Conservation (phyloP, 805 yeast species). For the Ogataea siamensis region DNA sequence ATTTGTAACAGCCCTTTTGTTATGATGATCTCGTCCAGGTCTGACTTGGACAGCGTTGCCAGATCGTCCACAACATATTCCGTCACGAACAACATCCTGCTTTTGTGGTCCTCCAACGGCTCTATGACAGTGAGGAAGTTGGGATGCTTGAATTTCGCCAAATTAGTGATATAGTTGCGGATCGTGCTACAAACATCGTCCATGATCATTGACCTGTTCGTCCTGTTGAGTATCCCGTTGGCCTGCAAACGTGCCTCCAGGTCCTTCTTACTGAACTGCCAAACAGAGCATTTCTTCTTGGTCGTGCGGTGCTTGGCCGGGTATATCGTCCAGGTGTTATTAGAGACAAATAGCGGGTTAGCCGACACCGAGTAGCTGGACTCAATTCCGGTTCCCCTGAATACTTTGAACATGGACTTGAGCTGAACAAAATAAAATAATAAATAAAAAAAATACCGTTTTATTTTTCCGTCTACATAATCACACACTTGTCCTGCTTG, state of each 20-base stretch:
- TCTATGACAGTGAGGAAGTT: conserved; percentile 79
- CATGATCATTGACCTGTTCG: conserved; percentile 47
- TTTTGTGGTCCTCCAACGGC: conserved; percentile 83
- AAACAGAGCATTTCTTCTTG: conserved; percentile 71
- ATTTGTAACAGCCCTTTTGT: conserved; percentile 79
- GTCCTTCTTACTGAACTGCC: conserved; percentile 79
- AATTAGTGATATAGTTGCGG: conserved; percentile 62
- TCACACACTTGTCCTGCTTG: conserved; percentile 7
- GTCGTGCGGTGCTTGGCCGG: conserved; percentile 74
- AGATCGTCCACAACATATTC: conserved; percentile 59
- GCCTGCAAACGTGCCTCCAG: conserved; percentile 56
- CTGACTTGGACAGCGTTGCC: conserved; percentile 36
- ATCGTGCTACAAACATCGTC: conserved; percentile 67
- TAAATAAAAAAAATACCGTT: not conserved
- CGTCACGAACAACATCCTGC: conserved; percentile 76
- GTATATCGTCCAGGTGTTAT: conserved; percentile 82
- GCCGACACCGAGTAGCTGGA: conserved; percentile 66
- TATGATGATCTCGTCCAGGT: conserved; percentile 67
- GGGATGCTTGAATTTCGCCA: conserved; percentile 87
- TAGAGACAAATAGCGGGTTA: conserved; percentile 60
- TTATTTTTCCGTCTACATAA: conserved; percentile 4
- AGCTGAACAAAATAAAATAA: not conserved
- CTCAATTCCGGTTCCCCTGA: conserved; percentile 59
- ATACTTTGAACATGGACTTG: conserved; percentile 47
- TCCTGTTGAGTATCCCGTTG: conserved; percentile 47